phyloP scores from a whole-genome alignment of 306 rosid species.

The Bauhinia variegata region DNA sequence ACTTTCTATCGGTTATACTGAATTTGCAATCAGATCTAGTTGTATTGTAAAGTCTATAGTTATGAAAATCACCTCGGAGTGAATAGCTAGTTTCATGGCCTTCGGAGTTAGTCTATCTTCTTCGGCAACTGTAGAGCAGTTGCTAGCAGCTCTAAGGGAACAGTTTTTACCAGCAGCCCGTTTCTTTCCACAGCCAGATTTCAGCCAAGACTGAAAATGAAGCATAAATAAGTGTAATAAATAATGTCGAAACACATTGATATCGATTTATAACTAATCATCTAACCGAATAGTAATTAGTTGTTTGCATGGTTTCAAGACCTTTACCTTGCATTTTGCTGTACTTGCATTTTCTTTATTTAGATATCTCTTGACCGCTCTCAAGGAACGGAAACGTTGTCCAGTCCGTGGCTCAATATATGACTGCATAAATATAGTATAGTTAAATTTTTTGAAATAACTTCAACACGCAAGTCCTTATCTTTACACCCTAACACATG shows the following conservation, averaged over 20 bases:
- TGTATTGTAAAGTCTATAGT: slow-evolving; percentile 28
- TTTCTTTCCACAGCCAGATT: slow-evolving; percentile 29
- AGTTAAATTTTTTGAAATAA: slow-evolving; percentile 18
- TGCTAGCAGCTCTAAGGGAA: slow-evolving; percentile 5
- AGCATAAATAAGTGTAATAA: slow-evolving; percentile 29
- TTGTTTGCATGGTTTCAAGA: slow-evolving; percentile 30
- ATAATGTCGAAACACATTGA: slow-evolving; percentile 16
- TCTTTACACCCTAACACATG: not conserved
- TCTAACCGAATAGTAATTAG: slow-evolving; percentile 22
- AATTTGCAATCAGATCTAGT: slow-evolving; percentile 9
- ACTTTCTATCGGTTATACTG: slow-evolving; percentile 18
- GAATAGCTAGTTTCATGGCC: slow-evolving; percentile 13
- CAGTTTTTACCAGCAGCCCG: slow-evolving; percentile 10
- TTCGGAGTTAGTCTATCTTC: slow-evolving; percentile 29
- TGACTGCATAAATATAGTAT: slow-evolving; percentile 40
- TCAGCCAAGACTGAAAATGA: slow-evolving; percentile 39
- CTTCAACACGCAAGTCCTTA: not conserved
- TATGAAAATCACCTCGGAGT: slow-evolving; percentile 45
- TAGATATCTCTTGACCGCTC: slow-evolving; percentile 50
- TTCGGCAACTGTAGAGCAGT: slow-evolving; percentile 6
- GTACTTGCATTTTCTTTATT: slow-evolving; percentile 29
- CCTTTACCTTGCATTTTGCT: slow-evolving; percentile 45
- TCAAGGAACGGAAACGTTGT: slow-evolving; percentile 43
- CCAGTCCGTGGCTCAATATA: slow-evolving; percentile 48
- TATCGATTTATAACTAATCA: slow-evolving; percentile 11